Percentiles rank a stretch among this genome's conserved stretches.
phyloP scores from a whole-genome alignment of 208 protist species.

The Trypanosoma scelopori region DNA sequence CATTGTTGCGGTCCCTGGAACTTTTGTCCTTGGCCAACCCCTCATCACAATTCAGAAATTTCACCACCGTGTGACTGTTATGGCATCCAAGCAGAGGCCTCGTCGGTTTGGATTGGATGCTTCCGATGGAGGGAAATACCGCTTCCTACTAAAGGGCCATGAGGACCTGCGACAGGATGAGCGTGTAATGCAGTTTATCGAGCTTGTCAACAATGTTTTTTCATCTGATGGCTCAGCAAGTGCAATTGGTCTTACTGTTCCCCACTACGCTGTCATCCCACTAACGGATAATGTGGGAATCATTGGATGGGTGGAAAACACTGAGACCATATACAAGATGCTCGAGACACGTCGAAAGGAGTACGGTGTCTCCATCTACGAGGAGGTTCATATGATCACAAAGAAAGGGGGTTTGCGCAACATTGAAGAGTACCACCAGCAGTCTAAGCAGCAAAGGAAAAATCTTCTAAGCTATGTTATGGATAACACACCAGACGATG shows the following conservation, averaged over 20 bases:
- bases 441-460: slow-evolving; percentile 76
- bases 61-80: slow-evolving; percentile 93
- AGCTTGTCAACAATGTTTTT: slow-evolving; percentile 98
- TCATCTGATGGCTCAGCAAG: slow-evolving; percentile 74
- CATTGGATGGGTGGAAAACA: slow-evolving; percentile 99
- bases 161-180: slow-evolving; percentile 99
- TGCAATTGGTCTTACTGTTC: slow-evolving; percentile 92
- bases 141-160: slow-evolving; percentile 99
- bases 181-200: slow-evolving; percentile 99
- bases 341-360: slow-evolving; percentile 76
- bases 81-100: slow-evolving; percentile 99
- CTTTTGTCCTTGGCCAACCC: slow-evolving; percentile 88
- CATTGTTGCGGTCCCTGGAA: slow-evolving; percentile 97
- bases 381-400: slow-evolving; percentile 85
- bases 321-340: slow-evolving; percentile 96
- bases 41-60: slow-evolving; percentile 96
- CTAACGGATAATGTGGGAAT: slow-evolving; percentile 99
- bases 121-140: slow-evolving; percentile 95
- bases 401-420: slow-evolving; percentile 59
- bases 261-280: slow-evolving; percentile 98
- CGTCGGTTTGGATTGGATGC: slow-evolving; percentile 96
- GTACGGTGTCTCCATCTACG: slow-evolving; percentile 76
- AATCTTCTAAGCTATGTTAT: slow-evolving; percentile 93
- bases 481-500: slow-evolving; percentile 93
- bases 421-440: slow-evolving; percentile 86